These are phyloP conservation scores for Forsythia suspensa DNA, from an alignment of 257 asterid species.

Conservation along the genomic window DNA sequence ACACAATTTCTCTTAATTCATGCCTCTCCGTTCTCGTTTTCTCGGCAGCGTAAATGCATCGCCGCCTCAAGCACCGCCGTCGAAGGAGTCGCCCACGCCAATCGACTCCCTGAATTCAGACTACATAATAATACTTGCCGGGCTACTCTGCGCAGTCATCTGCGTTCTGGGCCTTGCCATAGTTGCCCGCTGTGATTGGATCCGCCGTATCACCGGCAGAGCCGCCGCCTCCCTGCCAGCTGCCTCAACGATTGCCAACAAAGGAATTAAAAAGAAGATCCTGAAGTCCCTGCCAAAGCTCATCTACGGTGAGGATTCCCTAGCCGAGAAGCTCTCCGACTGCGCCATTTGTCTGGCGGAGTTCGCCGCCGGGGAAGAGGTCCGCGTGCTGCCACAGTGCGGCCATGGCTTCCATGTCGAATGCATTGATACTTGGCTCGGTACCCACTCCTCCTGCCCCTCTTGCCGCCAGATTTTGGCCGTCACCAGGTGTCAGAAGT, in stretches of 20 bases:
- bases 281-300: slow-evolving; percentile 47
- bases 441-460: slow-evolving; percentile 47
- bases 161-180: slow-evolving; percentile 52
- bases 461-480: slow-evolving; percentile 45
- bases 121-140: slow-evolving; percentile 43
- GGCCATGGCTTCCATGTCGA: slow-evolving; percentile 47
- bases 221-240: background rate
- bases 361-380: slow-evolving; percentile 42
- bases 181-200: slow-evolving; percentile 50
- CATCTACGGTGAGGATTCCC: slow-evolving; percentile 32
- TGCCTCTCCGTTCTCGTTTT: slow-evolving; percentile 42
- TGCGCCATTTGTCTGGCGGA: slow-evolving; percentile 54
- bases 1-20: background rate
- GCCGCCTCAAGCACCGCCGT: slow-evolving; percentile 17
- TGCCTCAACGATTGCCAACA: slow-evolving; percentile 29
- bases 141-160: slow-evolving; percentile 50
- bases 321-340: slow-evolving; percentile 28
- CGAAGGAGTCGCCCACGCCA: slow-evolving; percentile 11
- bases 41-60: slow-evolving; percentile 30
- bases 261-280: slow-evolving; percentile 43
- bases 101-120: slow-evolving; percentile 29
- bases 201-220: slow-evolving; percentile 37
- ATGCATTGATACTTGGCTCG: slow-evolving; percentile 51
- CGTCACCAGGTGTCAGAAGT: slow-evolving; percentile 34
- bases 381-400: slow-evolving; percentile 50